Evolutionary conservation across 306 rosid species (phyloP), one percentile per base, ranked within the genome.

Genomic region (Leucaena leucocephala): DNA sequence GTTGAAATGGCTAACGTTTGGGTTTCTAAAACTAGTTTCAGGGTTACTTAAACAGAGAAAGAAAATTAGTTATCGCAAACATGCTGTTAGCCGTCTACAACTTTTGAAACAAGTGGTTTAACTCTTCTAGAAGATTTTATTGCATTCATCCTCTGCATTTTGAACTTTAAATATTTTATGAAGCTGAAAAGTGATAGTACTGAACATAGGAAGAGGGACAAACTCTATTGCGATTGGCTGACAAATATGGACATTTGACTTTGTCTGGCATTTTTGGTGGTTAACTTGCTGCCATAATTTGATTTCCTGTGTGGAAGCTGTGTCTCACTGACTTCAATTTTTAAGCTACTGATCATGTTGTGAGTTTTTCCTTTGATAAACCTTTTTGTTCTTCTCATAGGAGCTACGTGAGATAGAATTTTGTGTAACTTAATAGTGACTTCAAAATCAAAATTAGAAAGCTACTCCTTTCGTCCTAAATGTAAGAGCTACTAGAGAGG

Each of bases 11-110:
- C 7, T 11, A 59, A 65, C 63, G 58, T 48, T 39, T 80, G 55
- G 55, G 58, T 72, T 62, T 52, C 35, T 52, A 33, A 62, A 72
- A 33, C n/a, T 17, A 65, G 33, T 68, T 68, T 50, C 33, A 33
- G 49, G 65, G 59, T 52, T 55, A 13, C 27, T 33, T 48, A 50
- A 12, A 38, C 4, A 35, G 42, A 17, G 39, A 50, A 66, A 9
- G 16, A 67, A 55, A 38, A 68, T 16, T 38, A 62, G 10, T 16
- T 16, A 14, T 7, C 57, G 8, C 6, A 50, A 50, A 16, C 59
- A 52, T 52, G 59, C 4, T n/a, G 8, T 52, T 15, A 6, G 16
- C 19, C 11, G 39, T 61, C 11, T 39, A 12, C 35, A 68, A 19
- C 39, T 17, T 49, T 11, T 43, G 44, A 16, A 13, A 68, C 7